Evolutionary conservation across 2,329 filamentous ascomycete genomes (phyloP).

Genomic region (Phaeosphaeriaceae sp.): DNA sequence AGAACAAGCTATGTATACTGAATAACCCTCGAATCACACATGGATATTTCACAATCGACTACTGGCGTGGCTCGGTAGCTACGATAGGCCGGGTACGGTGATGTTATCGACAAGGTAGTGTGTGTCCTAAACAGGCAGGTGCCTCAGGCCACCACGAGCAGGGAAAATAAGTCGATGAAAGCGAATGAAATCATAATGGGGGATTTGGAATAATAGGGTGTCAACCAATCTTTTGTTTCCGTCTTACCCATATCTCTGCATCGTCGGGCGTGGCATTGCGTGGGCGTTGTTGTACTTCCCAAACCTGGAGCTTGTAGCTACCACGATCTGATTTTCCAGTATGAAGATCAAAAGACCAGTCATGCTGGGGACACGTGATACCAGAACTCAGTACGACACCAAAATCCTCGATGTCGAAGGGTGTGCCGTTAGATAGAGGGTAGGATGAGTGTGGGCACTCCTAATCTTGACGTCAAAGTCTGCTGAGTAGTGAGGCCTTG

Average conservation of each 20-base stretch:
- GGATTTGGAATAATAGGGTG: not conserved
- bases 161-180: too few species aligned
- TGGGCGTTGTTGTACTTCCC: slow-evolving; percentile 64
- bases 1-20: slow-evolving; percentile 17
- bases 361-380: slow-evolving; percentile 71
- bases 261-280: slow-evolving; percentile 13
- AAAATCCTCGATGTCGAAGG: slow-evolving; percentile 77
- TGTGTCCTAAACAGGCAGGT: slow-evolving; percentile 39
- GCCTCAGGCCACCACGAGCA: too few species aligned
- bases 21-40: slow-evolving; percentile 13
- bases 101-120: slow-evolving; percentile 28
- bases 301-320: slow-evolving; percentile 66
- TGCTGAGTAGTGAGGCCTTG: too few species aligned
- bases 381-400: slow-evolving; percentile 68
- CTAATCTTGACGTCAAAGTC: slow-evolving; percentile 9
- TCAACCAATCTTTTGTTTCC: slow-evolving; percentile 40
- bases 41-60: slow-evolving; percentile 11
- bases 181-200: not conserved
- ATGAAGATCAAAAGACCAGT: slow-evolving; percentile 73
- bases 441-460: slow-evolving; percentile 71
- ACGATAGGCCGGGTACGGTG: slow-evolving; percentile 17
- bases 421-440: slow-evolving; percentile 66
- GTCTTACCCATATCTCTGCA: slow-evolving; percentile 39
- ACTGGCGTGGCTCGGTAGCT: slow-evolving; percentile 33
- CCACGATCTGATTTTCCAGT: slow-evolving; percentile 68